phyloP scores from a whole-genome alignment of 169 alveolate species.

The Plasmodium yoelii region DNA sequence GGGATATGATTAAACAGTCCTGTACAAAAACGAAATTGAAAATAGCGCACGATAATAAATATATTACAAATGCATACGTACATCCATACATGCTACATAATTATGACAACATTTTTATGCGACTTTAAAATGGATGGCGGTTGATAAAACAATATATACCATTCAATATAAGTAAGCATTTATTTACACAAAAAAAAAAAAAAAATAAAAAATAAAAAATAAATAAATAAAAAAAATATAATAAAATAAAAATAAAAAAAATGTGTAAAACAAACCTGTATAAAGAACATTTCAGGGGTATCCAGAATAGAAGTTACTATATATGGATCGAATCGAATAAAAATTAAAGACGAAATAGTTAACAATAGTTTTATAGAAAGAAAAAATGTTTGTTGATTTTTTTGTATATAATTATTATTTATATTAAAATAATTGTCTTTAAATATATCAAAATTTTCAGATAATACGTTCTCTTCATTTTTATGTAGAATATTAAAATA shows the following conservation, averaged over 20 bases:
- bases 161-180: neutral
- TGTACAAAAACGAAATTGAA: neutral
- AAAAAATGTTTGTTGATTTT: constrained; percentile 21
- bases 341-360: constrained; percentile 51
- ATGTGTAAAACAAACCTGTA: constrained; percentile 18
- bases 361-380: constrained; percentile 37
- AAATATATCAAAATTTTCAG: neutral
- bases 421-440: constrained; percentile 49
- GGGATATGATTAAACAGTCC: constrained; percentile 56
- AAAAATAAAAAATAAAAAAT: too few relatives aligned
- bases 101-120: too few relatives aligned
- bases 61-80: too few relatives aligned
- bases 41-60: neutral
- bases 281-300: constrained; percentile 15
- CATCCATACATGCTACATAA: too few relatives aligned
- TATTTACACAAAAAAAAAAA: neutral
- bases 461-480: neutral
- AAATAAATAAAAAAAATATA: too few relatives aligned
- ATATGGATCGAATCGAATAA: constrained; percentile 43
- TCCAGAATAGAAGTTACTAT: constrained; percentile 10
- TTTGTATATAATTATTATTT: constrained; percentile 13
- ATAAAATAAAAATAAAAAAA: too few relatives aligned
- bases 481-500: constrained; percentile 22
- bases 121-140: too few relatives aligned
- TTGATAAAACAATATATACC: too few relatives aligned